phyloP scores from a whole-genome alignment of 2,329 filamentous ascomycete genomes.

The Fusarium newnesense region DNA sequence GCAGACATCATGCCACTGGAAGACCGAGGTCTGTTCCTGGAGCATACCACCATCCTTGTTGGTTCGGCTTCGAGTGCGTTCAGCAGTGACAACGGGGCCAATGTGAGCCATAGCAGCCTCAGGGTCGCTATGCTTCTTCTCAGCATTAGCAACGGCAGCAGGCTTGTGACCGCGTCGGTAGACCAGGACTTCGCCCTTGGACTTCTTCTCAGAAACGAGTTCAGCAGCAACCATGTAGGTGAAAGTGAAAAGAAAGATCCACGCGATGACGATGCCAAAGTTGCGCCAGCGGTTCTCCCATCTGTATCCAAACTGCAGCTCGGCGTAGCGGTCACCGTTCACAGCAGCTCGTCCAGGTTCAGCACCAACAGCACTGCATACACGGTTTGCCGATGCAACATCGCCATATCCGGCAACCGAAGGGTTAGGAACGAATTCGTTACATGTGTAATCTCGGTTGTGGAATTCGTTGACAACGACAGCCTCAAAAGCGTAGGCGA shows the following conservation, averaged over 20 bases:
- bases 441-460: conserved; percentile 67
- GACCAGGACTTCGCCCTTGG: conserved; percentile 80
- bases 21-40: conserved; percentile 75
- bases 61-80: conserved; percentile 48
- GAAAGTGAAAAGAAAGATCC: conserved; percentile 69
- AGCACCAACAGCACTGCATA: conserved; percentile 61
- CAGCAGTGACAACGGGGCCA: conserved; percentile 60
- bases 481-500: conserved; percentile 83
- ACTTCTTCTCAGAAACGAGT: conserved; percentile 72
- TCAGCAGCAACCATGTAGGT: conserved; percentile 74
- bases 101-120: conserved; percentile 62
- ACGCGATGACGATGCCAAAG: conserved; percentile 74
- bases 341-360: conserved; percentile 56
- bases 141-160: conserved; percentile 65
- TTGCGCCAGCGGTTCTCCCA: conserved; percentile 74
- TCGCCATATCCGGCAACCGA: conserved; percentile 43
- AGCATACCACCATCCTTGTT: conserved; percentile 58
- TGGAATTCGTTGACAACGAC: conserved; percentile 88
- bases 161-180: conserved; percentile 77
- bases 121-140: conserved; percentile 71
- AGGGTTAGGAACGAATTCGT: conserved; percentile 54
- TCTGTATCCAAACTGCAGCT: conserved; percentile 61
- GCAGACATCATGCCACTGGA: conserved; percentile 87
- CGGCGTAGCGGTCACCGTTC: conserved; percentile 59
- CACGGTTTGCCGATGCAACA: conserved; percentile 43